Base-by-base conservation (phyloP, 2,329 filamentous ascomycete genomes). In the Thelonectria olida region DNA sequence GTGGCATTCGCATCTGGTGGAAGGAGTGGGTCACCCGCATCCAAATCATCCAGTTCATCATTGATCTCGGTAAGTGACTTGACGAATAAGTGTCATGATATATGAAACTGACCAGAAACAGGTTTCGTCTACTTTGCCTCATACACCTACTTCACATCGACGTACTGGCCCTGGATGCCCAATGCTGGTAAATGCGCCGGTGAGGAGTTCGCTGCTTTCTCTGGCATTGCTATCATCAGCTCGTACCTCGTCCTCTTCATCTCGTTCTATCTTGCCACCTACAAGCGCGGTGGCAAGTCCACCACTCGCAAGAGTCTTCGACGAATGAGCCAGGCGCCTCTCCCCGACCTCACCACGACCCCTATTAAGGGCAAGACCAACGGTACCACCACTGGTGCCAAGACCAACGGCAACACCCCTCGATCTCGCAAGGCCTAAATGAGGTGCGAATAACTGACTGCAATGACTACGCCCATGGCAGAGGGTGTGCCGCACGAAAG, bases 1-100 rank as follows among this genome's bases (percentile, higher is more conserved):
- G 95, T 72, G 96, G 96, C 71, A 88, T 98, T 79, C 90, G 90
- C 74, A 96, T 97, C 81, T 97, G 94, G 94, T 98, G 95, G 95
- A 98, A 98, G 91, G 93, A 97, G 83, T 98, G 95, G 91, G 96
- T 98, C 77, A 98, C 95, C 72, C 92, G 94, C 76, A 91, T 97
- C 75, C 95, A 98, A 82, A 98, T 98, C 80, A 88, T 92, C 73
- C 95, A 98, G 79, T 98, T 98, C 82, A 87, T 98, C 78, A 95
- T 98, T 79, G 95, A 97, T 80, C 90, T 98, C 64, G 93, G 92
- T 94, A 88, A 75, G 90, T 41, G 5, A 4, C 23, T 5, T 80
- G 8, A 31, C 36, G 22, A 5, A n/a, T n/a, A 38, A 2, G 13
- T 19, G 8, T 13, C 7, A 31, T 45, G 13, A 15, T 4, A 27